Evolutionary conservation across 257 asterid species (phyloP), one percentile per base, ranked within the genome.

Genomic region (Solanum acaule): DNA sequence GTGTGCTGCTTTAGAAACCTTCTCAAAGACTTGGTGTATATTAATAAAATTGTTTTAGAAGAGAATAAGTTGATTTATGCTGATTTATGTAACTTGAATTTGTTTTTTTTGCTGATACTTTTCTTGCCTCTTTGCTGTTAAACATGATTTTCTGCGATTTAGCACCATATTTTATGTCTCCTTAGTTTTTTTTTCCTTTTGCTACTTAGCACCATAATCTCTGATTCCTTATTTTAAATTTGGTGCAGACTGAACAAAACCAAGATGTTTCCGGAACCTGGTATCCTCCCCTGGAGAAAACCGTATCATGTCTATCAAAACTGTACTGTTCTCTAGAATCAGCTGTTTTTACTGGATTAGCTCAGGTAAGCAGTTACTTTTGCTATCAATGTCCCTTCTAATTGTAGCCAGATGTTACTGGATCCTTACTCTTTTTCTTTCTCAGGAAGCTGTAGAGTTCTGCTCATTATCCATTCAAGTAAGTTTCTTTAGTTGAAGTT

Each of bases 231-330:
- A 46, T 81, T 81, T 16, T 46, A 46, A 8, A 78, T 78, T 78
- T 78, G 73, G 78, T 90, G 92, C 97, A 96, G 99, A 88, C 91
- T 90, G 95, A 92, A 88, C 96, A 93, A 90, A 93, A 90, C 90
- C 91, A 94, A 85, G 98, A 96, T 91, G 91, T 91, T 83, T 92
- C 97, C 37, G 92, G 83, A 87, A 94, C 96, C 52, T 97, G 99
- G 99, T 97, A 95, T 89, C 99, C 99, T 88, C 98, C 99, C 42
- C 95, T 97, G 87, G 99, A 97, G 95, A 97, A 93, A 93, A 96
- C 99, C n/a, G 91, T 97, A 90, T 93, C 99, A 44, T 96, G 99
- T 88, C 92, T 97, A 90, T 97, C 99, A 83, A 97, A 95, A 90
- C 92, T 97, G 90, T 94, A 96, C 89, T 94, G 96, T 88, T 95